Evolutionary conservation across 2,329 filamentous ascomycete genomes (phyloP).

Genomic region (Xylaria sp.): DNA sequence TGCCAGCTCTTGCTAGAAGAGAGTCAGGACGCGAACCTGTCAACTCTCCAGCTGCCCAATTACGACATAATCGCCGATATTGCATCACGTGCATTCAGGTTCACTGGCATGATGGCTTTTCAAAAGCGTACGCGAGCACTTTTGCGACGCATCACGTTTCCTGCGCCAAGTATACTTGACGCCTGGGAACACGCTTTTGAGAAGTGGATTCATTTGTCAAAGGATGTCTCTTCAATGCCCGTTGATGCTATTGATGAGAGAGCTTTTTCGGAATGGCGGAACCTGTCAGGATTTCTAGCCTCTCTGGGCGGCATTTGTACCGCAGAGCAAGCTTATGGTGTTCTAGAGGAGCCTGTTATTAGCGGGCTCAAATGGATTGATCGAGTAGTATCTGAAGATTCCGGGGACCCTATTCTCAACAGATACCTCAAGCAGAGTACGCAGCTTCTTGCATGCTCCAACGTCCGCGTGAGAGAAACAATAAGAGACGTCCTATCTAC

Average conservation of each 20-base stretch:
- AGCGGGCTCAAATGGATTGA: constrained; percentile 73
- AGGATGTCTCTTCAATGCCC: constrained; percentile 67
- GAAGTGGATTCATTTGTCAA: constrained; percentile 71
- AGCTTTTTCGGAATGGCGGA: constrained; percentile 72
- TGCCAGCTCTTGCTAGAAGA: constrained; percentile 64
- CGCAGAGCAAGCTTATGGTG: constrained; percentile 64
- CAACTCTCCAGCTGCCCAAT: constrained; percentile 67
- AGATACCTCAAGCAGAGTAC: constrained; percentile 72
- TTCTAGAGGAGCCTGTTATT: constrained; percentile 67
- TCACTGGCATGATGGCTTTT: constrained; percentile 75
- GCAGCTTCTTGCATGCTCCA: constrained; percentile 71
- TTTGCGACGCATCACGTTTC: constrained; percentile 68
- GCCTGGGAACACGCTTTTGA: constrained; percentile 75
- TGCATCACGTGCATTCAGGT: constrained; percentile 70
- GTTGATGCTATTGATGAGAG: constrained; percentile 65
- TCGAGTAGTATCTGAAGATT: constrained; percentile 65
- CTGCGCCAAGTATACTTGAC: constrained; percentile 72
- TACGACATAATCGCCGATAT: constrained; percentile 70
- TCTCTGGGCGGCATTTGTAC: constrained; percentile 74
- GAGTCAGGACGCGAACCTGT: constrained; percentile 60
- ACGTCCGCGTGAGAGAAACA: constrained; percentile 72
- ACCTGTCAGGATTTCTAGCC: constrained; percentile 74
- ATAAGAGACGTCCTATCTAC: constrained; percentile 73
- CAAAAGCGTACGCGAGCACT: constrained; percentile 72
- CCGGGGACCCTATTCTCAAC: constrained; percentile 69